These are phyloP conservation scores for Orychophragmus violaceus DNA, from an alignment of 345 rosid genomes.

Conservation along the genomic window DNA sequence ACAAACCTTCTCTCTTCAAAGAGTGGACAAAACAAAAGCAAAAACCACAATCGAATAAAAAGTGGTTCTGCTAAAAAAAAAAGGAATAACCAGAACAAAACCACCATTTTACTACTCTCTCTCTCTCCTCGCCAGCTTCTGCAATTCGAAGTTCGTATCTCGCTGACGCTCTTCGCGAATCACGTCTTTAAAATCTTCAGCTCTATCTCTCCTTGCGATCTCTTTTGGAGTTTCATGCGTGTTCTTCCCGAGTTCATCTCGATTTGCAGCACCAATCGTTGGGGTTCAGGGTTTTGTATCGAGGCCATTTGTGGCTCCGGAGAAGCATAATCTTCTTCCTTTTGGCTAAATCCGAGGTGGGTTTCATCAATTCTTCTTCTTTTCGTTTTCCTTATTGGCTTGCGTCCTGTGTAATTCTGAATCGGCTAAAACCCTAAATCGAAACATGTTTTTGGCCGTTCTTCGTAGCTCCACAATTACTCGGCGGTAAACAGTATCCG, in stretches of 20 bases:
- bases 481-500: not conserved
- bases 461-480: not conserved
- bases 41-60: constrained; percentile 27
- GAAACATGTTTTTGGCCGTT: not conserved
- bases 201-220: not conserved
- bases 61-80: not conserved
- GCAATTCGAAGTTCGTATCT: constrained; percentile 24
- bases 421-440: constrained; percentile 17
- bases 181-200: not conserved
- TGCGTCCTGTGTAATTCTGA: not conserved
- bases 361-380: not conserved
- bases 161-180: constrained; percentile 9
- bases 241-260: not conserved
- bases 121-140: constrained; percentile 23
- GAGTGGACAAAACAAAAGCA: constrained; percentile 32
- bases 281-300: constrained; percentile 21
- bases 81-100: not conserved
- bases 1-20: constrained; percentile 3
- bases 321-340: not conserved
- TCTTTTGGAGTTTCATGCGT: not conserved
- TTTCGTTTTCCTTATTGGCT: not conserved
- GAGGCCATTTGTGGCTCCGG: not conserved
- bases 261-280: not conserved
- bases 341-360: constrained; percentile 18
- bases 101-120: constrained; percentile 18